A percentile compares a stretch with the other conserved stretches of the same genome.
phyloP scores from a whole-genome alignment of 306 rosid genomes.

The Quillaja saponaria region DNA sequence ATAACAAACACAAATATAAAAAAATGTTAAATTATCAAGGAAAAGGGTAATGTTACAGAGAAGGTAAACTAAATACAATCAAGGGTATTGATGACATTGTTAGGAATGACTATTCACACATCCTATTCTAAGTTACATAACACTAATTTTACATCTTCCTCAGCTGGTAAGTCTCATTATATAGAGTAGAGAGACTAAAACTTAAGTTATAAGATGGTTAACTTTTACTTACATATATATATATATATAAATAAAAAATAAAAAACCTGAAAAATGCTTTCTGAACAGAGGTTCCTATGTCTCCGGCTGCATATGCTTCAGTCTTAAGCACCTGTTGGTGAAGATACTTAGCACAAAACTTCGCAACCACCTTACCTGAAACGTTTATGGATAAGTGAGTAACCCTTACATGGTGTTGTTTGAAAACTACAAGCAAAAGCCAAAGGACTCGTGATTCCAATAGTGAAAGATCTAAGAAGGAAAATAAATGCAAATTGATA shows the following conservation, averaged over 20 bases:
- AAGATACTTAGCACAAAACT: conserved; percentile 92
- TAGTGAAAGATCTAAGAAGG: no score
- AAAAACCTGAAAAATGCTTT: conserved; percentile 83
- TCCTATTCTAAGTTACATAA: background rate
- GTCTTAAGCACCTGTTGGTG: conserved; percentile 84
- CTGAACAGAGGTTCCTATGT: conserved; percentile 74
- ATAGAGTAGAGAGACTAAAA: conserved; percentile 26
- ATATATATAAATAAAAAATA: background rate
- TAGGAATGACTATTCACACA: background rate
- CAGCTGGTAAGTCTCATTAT: conserved; percentile 11
- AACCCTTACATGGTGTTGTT: conserved; percentile 13
- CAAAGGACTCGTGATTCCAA: no score
- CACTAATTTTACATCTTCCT: background rate
- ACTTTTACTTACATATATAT: background rate
- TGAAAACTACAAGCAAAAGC: conserved; percentile 1
- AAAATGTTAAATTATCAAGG: no score
- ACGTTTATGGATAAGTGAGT: conserved; percentile 35
- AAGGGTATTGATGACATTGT: background rate
- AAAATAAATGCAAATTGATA: no score
- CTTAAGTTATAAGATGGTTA: conserved; percentile 18
- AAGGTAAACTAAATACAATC: no score
- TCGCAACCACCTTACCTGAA: conserved; percentile 96
- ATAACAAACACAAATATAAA: no score
- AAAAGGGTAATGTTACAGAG: no score
- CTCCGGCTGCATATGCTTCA: conserved; percentile 71